phyloP scores from a whole-genome alignment of 345 rosid species.

The Jatropha curcas region DNA sequence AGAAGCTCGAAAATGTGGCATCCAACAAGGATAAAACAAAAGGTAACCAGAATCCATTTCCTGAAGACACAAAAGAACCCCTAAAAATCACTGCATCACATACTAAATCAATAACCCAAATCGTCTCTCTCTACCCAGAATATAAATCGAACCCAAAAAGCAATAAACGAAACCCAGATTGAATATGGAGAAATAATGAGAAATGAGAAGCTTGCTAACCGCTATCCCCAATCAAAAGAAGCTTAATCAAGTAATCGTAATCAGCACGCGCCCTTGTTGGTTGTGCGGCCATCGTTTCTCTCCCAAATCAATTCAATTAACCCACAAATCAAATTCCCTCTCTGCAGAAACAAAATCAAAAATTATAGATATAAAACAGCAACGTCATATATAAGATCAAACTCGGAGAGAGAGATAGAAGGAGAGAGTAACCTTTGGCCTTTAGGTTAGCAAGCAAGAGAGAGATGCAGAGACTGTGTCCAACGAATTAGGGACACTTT shows the following conservation, averaged over 20 bases:
- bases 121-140: background rate
- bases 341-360: background rate
- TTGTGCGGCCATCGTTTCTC: slow-evolving; percentile 3
- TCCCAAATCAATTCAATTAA: background rate
- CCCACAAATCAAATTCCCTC: slow-evolving; percentile 6
- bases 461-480: background rate
- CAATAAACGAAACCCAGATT: background rate
- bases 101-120: background rate
- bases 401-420: background rate
- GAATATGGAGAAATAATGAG: background rate
- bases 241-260: slow-evolving; percentile 18
- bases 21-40: background rate
- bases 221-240: slow-evolving; percentile 17
- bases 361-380: background rate
- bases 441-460: too few relatives aligned
- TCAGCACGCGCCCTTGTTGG: slow-evolving; percentile 19
- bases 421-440: background rate
- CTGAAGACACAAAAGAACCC: background rate
- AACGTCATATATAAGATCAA: background rate
- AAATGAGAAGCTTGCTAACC: slow-evolving; percentile 4
- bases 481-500: background rate
- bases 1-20: background rate
- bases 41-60: background rate
- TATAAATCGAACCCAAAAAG: background rate
- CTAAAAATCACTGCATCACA: background rate